Evolutionary conservation across 164 flowering plant genomes (phyloP), one percentile per base, ranked within the genome.

Genomic region (Piper longum): DNA sequence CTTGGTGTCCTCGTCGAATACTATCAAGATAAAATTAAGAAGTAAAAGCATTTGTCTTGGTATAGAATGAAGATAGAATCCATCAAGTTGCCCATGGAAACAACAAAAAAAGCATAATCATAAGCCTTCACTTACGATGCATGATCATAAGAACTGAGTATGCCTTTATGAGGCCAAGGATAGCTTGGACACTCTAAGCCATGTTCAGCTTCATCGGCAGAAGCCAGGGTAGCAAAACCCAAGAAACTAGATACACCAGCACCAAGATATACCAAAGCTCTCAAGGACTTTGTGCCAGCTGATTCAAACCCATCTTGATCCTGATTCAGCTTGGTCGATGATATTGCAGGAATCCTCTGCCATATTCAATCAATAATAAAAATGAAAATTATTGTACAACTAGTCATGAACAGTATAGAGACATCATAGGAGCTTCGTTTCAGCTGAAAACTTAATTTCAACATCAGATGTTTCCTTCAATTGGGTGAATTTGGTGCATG

Each of bases 1-100:
- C 96, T 80, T 88, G 87, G 68, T 88, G 96, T 56, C 96, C 96
- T 60, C 96, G 91, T 8, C 96, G 89, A 67, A 88, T 81, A 87
- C 90, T 86, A 80, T 56, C 70, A 59, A 18, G 11, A 7, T 36
- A 41, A 4, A 57, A 48, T 48, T 48, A 18, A 9, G 12, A 57
- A 9, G 5, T 18, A 57, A 5, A 18, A 2, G 0, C 26, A 57
- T 5, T 0, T 19, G 5, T 18, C 13, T 18, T 7, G 4, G 19
- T 56, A 8, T 19, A 56, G 4, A n/a, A 18, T 57, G 40, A 36
- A 36, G 8, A 18, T 19, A 18, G 4, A 57, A 57, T 57, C 40
- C 39, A 18, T 4, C 26, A 55, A 55, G 18, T 55, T 55, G 19
- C 57, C 17, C n/a, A 55, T 55, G n/a, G 13, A 55, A 55, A 16